phyloP scores from a whole-genome alignment of 192 early-diverging fungal genomes.

The Coemansia sp. region DNA sequence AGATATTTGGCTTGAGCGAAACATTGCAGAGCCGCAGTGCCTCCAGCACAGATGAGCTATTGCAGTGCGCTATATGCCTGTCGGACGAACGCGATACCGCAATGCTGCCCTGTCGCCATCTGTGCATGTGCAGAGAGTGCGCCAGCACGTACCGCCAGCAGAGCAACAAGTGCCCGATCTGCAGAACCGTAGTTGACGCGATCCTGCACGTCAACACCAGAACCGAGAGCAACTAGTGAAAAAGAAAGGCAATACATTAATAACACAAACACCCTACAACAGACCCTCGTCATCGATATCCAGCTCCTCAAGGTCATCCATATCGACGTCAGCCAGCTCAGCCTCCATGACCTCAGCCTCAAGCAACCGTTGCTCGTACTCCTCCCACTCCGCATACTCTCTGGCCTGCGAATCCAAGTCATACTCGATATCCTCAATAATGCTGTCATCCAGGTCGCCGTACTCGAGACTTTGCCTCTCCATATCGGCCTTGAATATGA shows the following conservation, averaged over 20 bases:
- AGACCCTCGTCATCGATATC: neutral
- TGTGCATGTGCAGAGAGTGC: constrained; percentile 76
- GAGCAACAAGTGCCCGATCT: constrained; percentile 54
- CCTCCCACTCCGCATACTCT: constrained; percentile 41
- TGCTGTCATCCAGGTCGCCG: constrained; percentile 25
- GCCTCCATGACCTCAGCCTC: constrained; percentile 42
- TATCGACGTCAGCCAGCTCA: constrained; percentile 22
- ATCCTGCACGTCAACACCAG: constrained; percentile 33
- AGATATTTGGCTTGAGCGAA: constrained; percentile 46
- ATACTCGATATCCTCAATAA: constrained; percentile 39
- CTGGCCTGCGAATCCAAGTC: constrained; percentile 18
- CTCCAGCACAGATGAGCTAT: constrained; percentile 37
- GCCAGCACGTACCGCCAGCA: constrained; percentile 64
- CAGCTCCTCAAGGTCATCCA: neutral
- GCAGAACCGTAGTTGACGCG: constrained; percentile 41
- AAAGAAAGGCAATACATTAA: neutral
- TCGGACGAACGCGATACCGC: constrained; percentile 70
- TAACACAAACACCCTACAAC: neutral
- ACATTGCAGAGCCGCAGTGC: constrained; percentile 9
- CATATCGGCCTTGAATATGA: constrained; percentile 41
- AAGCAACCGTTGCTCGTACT: constrained; percentile 35
- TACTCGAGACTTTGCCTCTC: constrained; percentile 39
- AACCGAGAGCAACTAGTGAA: neutral
- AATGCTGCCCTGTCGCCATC: constrained; percentile 76
- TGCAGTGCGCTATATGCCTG: constrained; percentile 77